phyloP scores from a whole-genome alignment of 2,329 filamentous ascomycete genomes.

The Dothideomycetes sp. region DNA sequence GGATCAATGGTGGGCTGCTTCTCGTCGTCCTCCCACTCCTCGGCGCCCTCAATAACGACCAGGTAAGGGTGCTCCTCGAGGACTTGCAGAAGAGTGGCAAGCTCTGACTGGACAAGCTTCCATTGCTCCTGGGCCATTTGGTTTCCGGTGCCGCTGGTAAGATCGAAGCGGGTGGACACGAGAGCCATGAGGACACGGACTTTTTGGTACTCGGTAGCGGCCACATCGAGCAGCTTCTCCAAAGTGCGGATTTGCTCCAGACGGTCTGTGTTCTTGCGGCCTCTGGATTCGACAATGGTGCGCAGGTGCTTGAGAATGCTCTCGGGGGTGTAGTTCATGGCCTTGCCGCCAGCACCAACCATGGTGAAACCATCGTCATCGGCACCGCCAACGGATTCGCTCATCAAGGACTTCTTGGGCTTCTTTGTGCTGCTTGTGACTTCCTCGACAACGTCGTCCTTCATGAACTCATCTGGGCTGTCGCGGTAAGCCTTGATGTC shows the following conservation, averaged over 20 bases:
- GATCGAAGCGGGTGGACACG: conserved; percentile 88
- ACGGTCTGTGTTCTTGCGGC: conserved; percentile 98
- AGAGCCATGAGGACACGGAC: conserved; percentile 86
- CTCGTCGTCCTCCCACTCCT: conserved; percentile 99
- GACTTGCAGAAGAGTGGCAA: conserved; percentile 65
- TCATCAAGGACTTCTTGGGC: conserved; percentile 39
- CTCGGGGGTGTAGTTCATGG: conserved; percentile 87
- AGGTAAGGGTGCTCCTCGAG: conserved; percentile 73
- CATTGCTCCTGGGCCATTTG: conserved; percentile 95
- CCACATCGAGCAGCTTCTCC: conserved; percentile 90
- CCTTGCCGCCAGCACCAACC: conserved; percentile 80
- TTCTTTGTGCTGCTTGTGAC: conserved; percentile 43
- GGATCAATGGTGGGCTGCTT: conserved; percentile 68
- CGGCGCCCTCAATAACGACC: conserved; percentile 80
- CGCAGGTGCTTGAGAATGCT: conserved; percentile 96
- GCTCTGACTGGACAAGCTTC: conserved; percentile 87
- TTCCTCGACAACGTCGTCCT: conserved; percentile 69
- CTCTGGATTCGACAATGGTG: conserved; percentile 86
- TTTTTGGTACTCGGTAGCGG: conserved; percentile 83
- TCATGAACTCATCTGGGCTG: conserved; percentile 81
- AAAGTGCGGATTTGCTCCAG: conserved; percentile 91
- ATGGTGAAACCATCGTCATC: conserved; percentile 84
- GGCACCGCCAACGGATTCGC: conserved; percentile 43
- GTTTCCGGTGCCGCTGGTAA: conserved; percentile 66
- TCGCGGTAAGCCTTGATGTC: conserved; percentile 82